Evolutionary conservation across 129 eudicot species (phyloP), one percentile per base, ranked within the genome.

Genomic region (Tagetes patula): DNA sequence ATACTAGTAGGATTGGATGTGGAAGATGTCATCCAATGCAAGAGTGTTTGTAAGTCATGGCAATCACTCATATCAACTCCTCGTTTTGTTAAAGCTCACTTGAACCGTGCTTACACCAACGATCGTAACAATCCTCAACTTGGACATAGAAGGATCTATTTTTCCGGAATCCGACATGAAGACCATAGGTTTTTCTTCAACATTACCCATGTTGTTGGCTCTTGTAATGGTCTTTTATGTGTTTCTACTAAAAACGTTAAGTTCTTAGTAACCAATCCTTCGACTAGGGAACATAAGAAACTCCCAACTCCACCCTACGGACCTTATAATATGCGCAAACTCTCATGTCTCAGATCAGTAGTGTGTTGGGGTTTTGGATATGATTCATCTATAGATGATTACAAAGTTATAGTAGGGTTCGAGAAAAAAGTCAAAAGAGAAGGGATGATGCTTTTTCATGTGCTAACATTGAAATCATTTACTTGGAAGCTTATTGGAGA

Each of bases 1-100:
- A 56, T 56, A 31, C 39, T 56, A 13, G 12, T 27, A 6, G 11
- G 13, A 7, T 31, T 56, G 39, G 63, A 30, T 56, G 63, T 56
- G 11, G 3, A 56, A 56, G 63, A 56, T 56, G 0, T 56, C 8
- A 30, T 31, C 63, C 63, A 38, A 56, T 56, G 63, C 39, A 56
- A 56, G 63, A 56, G 38, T 13, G 63, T 56, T 2, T 27, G 63
- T 31, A 56, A 31, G 38, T 56, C 63, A 56, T 56, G 63, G 63
- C 36, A 56, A 56, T 56, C 39, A 27, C 6, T 56, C 0, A 56
- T 56, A 30, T 56, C 63, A 32, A 7, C 38, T 14, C 63, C 38
- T 30, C 38, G 38, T 56, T 56, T 56, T 6, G 13, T 56, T 31
- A 30, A 30, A 30, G 38, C 63, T 27, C 63, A 56, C 38, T 31